Evolutionary conservation across 108 stramenopile genomes (phyloP), one percentile per base, ranked within the genome.

Genomic region (Nannochloropsis gaditana): DNA sequence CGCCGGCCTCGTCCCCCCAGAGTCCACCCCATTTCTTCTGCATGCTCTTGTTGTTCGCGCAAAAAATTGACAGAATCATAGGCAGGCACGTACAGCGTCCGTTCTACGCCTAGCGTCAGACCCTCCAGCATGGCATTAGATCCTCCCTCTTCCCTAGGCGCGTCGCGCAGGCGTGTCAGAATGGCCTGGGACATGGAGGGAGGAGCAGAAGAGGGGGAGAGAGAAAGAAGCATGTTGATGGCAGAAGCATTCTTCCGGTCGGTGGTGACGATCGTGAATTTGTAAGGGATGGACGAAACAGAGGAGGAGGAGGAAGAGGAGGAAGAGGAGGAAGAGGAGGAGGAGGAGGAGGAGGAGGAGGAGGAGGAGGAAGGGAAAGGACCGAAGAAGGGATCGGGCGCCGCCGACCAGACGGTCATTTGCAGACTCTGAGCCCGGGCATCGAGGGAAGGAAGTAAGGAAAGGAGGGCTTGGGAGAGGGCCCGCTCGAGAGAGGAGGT

Each of bases 381-480:
- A 73, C 4, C 59, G 59, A 73, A 73, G 59, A 73, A 73, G 2
- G 59, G 4, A 73, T 73, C 59, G 59, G 59, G 59, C 59, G 4
- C 59, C 19, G 59, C 59, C 19, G 59, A 73, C 59, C 59, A 73
- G 6, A 73, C 59, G 4, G 3, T 73, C 15, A 73, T 73, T 6
- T 73, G 59, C 19, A 73, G 59, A 73, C 19, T n/a, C 8, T 73
- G 59, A 15, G 59, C 19, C 19, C 59, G 59, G 8, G n/a, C 3
- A n/a, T 73, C 59, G 59, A 73, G 59, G 59, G 59, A 73, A n/a
- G 59, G 59, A 73, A 73, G 4, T 15, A 73, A n/a, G 5, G 59
- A 73, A n/a, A 73, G 59, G 59, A 73, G 59, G 59, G 59, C 59
- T 3, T 73, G 59, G n/a, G 19, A n/a, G 59, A 73, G n/a, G 59